Base-by-base conservation (phyloP, 2,329 filamentous ascomycete species). In the Dothideomycetes sp. region DNA sequence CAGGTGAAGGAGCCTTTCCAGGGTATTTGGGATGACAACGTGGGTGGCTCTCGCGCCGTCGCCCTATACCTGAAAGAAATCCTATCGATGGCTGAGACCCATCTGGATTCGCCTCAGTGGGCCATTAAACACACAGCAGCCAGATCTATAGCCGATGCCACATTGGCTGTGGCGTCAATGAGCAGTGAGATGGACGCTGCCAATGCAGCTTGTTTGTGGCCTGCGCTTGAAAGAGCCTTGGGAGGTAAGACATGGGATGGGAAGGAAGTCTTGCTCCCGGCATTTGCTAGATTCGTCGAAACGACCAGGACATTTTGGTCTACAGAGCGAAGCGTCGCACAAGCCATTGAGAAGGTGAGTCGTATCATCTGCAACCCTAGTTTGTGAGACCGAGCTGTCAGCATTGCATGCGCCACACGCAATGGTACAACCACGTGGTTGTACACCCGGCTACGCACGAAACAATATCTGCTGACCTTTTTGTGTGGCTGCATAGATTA, bases 161-260 rank as follows among this genome's bases (percentile, higher is more conserved):
- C 86, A 10, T 69, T 69, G 15, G 77, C 81, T 1, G 72, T 88
- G 18, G 52, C 56, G 17, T 47, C 47, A 47, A 56, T 55, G 38
- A 60, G 70, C 4, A 75, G 73, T 0, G 70, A 75, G 32, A 75
- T 85, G 38, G 44, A 46, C 22, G 67, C 72, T 14, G 54, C 68
- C 3, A 76, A 79, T 31, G 68, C 84, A 14, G 66, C 70, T 48
- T 64, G 65, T 12, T 66, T 95, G 16, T 98, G 89, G 89, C 84
- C 84, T 0, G 74, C 81, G 2, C 69, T 94, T 35, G 85, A 95
- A 47, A 85, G 82, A 53, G 78, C 84, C 1, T 63, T 96, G 31
- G 75, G 77, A 2, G 77, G 94, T 10, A 96, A 95, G 69, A 94
- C 88, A 1, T 98, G 94, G 70, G 73, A 82, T 1, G 86, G 86